Evolutionary conservation across 2,329 filamentous ascomycete species (phyloP).

Genomic region (Fusarium napiforme): DNA sequence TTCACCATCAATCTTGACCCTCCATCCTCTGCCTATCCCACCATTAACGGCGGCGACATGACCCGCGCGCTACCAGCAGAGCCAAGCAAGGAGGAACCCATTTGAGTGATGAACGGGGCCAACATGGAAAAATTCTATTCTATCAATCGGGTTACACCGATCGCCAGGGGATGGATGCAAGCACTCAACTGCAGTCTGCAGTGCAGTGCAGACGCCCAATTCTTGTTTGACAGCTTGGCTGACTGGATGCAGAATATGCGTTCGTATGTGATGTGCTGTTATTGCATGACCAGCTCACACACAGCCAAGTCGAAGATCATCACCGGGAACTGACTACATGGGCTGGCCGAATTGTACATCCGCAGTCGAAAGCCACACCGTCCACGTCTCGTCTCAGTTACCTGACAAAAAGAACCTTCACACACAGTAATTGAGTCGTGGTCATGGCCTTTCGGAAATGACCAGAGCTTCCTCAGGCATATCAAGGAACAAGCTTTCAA

Average conservation of each 20-base stretch:
- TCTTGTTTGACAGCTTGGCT: constrained; percentile 34
- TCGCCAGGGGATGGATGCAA: constrained; percentile 35
- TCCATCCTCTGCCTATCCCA: constrained; percentile 27
- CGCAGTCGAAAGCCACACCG: neutral
- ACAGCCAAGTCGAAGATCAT: neutral
- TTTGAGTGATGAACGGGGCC: constrained; percentile 6
- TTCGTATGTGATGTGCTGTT: constrained; percentile 39
- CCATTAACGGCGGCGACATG: constrained; percentile 21
- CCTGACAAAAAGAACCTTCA: neutral
- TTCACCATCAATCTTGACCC: constrained; percentile 31
- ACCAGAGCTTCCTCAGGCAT: constrained; percentile 25
- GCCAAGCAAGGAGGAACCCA: neutral
- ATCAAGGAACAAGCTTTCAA: neutral
- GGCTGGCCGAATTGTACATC: neutral
- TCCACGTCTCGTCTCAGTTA: constrained; percentile 5
- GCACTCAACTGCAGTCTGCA: constrained; percentile 30
- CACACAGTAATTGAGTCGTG: constrained; percentile 8
- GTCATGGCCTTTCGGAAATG: constrained; percentile 29
- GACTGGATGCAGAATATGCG: constrained; percentile 25
- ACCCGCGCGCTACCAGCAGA: constrained; percentile 40
- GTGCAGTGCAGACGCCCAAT: constrained; percentile 10
- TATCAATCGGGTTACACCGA: constrained; percentile 31
- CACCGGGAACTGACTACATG: neutral
- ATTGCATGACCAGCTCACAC: constrained; percentile 29
- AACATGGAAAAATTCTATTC: constrained; percentile 13